These are phyloP conservation scores for Clitoria ternatea DNA, from an alignment of 306 rosid genomes.

Conservation along the genomic window DNA sequence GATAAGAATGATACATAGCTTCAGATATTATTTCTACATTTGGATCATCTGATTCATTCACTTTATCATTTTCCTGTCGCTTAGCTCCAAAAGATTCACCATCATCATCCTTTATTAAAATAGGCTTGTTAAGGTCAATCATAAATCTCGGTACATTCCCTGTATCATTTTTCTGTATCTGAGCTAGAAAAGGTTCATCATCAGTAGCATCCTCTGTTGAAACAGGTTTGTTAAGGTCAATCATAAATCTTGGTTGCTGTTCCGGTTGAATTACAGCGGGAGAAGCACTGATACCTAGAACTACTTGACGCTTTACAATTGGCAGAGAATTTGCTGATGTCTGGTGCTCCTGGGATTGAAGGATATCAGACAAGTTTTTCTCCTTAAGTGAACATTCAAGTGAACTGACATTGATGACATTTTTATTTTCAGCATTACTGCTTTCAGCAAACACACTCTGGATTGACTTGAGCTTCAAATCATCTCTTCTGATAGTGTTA, in stretches of 20 bases:
- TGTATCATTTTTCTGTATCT: too few species aligned
- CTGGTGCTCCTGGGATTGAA: conserved; percentile 26
- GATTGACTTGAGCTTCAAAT: conserved; percentile 15
- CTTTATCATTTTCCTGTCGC: conserved; percentile 14
- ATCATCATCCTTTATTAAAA: conserved; percentile 32
- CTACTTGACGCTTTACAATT: conserved; percentile 25
- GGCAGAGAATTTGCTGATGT: conserved; percentile 24
- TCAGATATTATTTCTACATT: conserved; percentile 12
- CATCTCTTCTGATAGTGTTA: conserved; percentile 11
- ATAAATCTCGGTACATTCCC: too few species aligned
- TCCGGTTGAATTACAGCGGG: conserved; percentile 24
- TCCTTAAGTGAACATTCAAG: conserved; percentile 12
- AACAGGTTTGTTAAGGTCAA: too few species aligned
- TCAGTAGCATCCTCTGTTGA: too few species aligned
- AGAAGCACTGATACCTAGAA: not conserved
- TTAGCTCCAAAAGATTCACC: conserved; percentile 28
- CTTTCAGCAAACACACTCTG: not conserved
- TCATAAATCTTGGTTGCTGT: conserved; percentile 14
- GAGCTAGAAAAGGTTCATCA: too few species aligned
- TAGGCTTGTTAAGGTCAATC: conserved; percentile 47
- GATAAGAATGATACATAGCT: conserved; percentile 20
- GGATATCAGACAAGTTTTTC: conserved; percentile 23
- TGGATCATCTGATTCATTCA: conserved; percentile 20
- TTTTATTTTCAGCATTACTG: conserved; percentile 8
- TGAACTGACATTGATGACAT: too few species aligned